Percentiles rank a stretch among this genome's conserved stretches.
Conservation (phyloP, 495 filamentous ascomycete species). For the Diplogelasinospora grovesii region DNA sequence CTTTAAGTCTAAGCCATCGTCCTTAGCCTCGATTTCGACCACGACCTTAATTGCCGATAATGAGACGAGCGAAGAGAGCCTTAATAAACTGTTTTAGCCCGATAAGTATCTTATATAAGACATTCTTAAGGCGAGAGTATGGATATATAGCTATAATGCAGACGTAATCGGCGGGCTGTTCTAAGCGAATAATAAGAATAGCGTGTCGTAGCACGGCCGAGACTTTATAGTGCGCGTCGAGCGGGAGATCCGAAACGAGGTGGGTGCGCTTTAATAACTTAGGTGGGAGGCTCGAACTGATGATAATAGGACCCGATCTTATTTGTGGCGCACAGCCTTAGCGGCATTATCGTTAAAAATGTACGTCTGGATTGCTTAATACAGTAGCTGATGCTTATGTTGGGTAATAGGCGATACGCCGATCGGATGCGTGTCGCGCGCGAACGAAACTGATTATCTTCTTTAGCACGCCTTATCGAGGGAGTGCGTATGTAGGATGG, state of each 20-base stretch:
- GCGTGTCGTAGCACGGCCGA: slow-evolving; percentile 27
- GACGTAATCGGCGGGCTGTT: slow-evolving; percentile 31
- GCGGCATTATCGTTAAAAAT: slow-evolving; percentile 37
- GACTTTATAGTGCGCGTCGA: slow-evolving; percentile 23
- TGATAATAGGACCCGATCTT: slow-evolving; percentile 23
- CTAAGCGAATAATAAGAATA: slow-evolving; percentile 31
- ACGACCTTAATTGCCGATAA: too few relatives aligned
- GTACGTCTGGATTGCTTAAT: too few relatives aligned
- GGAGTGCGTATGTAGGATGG: slow-evolving; percentile 27
- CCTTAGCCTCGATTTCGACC: too few relatives aligned
- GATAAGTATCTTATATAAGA: slow-evolving; percentile 28
- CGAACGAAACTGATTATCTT: slow-evolving; percentile 33
- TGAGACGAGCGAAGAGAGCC: too few relatives aligned
- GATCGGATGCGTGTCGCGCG: slow-evolving; percentile 21
- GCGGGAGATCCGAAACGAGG: slow-evolving; percentile 24
- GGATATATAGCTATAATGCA: slow-evolving; percentile 40
- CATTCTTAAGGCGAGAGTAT: slow-evolving; percentile 31
- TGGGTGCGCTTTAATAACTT: too few relatives aligned
- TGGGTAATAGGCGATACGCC: slow-evolving; percentile 21
- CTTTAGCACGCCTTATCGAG: slow-evolving; percentile 37
- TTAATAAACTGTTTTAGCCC: slow-evolving; percentile 34
- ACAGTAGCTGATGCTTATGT: too few relatives aligned
- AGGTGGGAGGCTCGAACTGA: not conserved
- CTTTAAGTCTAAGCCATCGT: too few relatives aligned
- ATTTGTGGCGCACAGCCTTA: slow-evolving; percentile 39